These are phyloP conservation scores for Endoconidiophora laricicola DNA, from an alignment of 2,329 filamentous ascomycete genomes.

Conservation along the genomic window DNA sequence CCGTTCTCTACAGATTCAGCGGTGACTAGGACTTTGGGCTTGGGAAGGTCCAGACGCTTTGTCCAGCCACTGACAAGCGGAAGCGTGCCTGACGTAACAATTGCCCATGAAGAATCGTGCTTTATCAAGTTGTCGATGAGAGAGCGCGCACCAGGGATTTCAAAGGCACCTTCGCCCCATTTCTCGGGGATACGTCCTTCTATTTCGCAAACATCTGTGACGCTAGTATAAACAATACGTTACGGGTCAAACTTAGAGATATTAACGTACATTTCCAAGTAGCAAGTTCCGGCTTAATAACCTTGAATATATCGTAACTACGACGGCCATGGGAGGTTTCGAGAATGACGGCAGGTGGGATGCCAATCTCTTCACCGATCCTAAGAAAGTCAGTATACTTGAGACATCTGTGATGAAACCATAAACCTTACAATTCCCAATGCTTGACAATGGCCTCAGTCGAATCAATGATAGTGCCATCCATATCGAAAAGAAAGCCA, in stretches of 20 bases:
- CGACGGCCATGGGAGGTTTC: conserved; percentile 81
- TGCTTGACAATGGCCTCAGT: conserved; percentile 62
- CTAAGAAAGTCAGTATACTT: conserved; percentile 32
- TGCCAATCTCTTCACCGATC: conserved; percentile 67
- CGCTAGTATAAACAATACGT: background rate
- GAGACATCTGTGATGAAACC: too few species aligned
- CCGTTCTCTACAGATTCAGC: conserved; percentile 60
- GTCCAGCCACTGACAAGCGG: conserved; percentile 60
- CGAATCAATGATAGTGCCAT: conserved; percentile 71
- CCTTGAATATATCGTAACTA: conserved; percentile 68
- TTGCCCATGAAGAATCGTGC: conserved; percentile 58
- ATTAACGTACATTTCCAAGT: conserved; percentile 72
- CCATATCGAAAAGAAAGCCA: conserved; percentile 56
- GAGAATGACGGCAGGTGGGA: conserved; percentile 71
- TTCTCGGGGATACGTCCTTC: conserved; percentile 63
- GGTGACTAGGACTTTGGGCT: conserved; percentile 50
- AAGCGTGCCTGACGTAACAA: conserved; percentile 60
- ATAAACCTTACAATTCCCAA: conserved; percentile 45
- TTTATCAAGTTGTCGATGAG: conserved; percentile 52
- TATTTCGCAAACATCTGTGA: conserved; percentile 56
- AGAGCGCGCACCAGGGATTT: conserved; percentile 66
- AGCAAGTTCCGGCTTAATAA: conserved; percentile 69
- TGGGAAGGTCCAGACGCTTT: conserved; percentile 44
- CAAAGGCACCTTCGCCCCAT: conserved; percentile 61
- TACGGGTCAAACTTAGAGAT: background rate